phyloP scores from a whole-genome alignment of 169 alveolate genomes.

The Cyclospora cayetanensis region DNA sequence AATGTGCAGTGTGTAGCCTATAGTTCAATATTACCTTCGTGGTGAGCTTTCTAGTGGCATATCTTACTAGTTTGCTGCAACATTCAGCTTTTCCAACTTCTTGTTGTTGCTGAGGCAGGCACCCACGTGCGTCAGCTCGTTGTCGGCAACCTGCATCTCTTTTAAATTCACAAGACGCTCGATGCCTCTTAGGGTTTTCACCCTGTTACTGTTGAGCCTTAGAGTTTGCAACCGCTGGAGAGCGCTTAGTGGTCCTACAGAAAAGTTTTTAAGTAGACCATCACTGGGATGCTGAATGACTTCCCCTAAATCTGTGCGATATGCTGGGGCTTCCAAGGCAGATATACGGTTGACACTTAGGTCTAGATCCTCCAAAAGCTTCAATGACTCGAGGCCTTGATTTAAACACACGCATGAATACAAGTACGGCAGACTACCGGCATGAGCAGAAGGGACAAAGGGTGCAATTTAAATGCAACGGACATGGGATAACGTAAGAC shows the following conservation, averaged over 20 bases:
- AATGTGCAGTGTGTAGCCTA: neutral
- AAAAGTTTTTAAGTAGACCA: neutral
- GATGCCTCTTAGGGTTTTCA: slow-evolving; percentile 41
- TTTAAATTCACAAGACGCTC: neutral
- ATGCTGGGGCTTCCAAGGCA: neutral
- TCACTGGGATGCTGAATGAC: neutral
- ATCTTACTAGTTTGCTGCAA: slow-evolving; percentile 68
- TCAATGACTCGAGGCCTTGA: slow-evolving; percentile 27
- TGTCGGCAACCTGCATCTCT: slow-evolving; percentile 61
- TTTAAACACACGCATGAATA: neutral
- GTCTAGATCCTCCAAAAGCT: slow-evolving; percentile 32
- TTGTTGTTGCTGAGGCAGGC: slow-evolving; percentile 32
- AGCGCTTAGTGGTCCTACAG: neutral
- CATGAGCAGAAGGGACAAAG: no score
- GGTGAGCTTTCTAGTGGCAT: neutral
- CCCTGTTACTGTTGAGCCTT: slow-evolving; percentile 63
- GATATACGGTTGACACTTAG: slow-evolving; percentile 38
- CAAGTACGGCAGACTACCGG: neutral
- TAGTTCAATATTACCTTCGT: neutral
- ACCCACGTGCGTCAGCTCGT: slow-evolving; percentile 62
- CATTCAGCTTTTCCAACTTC: slow-evolving; percentile 49
- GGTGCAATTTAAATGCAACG: no score
- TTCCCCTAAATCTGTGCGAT: neutral
- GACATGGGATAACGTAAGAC: no score
- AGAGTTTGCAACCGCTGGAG: slow-evolving; percentile 61